Percentiles rank a stretch among this genome's conserved stretches.
Evolutionary conservation across 108 stramenopile species (phyloP).

Genomic region (Cyclostephanos invisitatus): DNA sequence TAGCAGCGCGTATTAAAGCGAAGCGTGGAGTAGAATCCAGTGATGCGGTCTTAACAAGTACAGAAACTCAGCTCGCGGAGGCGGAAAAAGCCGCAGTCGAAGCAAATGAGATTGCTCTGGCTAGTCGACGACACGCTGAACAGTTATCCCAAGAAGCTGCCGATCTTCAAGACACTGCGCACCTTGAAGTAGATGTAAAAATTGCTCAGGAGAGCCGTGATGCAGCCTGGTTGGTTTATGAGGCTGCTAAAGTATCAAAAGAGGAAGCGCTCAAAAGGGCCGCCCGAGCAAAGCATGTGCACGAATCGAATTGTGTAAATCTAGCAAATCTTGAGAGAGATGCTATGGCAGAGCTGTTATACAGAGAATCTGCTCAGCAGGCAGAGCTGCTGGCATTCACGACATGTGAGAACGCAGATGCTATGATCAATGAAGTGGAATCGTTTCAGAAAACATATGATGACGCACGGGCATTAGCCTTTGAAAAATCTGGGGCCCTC

Average conservation of each 20-base stretch:
- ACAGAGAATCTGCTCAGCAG: slow-evolving; percentile 42
- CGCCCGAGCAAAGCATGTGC: slow-evolving; percentile 52
- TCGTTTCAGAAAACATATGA: slow-evolving; percentile 36
- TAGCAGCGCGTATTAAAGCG: slow-evolving; percentile 62
- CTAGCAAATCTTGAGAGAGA: slow-evolving; percentile 56
- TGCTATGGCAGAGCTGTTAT: slow-evolving; percentile 48
- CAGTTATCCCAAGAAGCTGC: slow-evolving; percentile 44
- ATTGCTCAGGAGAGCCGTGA: slow-evolving; percentile 44
- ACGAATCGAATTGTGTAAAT: slow-evolving; percentile 53
- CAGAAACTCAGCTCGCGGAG: slow-evolving; percentile 68
- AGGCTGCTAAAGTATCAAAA: slow-evolving; percentile 53
- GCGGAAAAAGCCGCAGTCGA: slow-evolving; percentile 68
- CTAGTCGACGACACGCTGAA: slow-evolving; percentile 58
- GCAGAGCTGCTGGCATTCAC: slow-evolving; percentile 59
- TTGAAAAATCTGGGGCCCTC: slow-evolving; percentile 53
- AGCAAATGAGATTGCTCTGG: slow-evolving; percentile 53
- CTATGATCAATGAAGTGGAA: slow-evolving; percentile 45
- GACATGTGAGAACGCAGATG: slow-evolving; percentile 60
- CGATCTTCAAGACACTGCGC: slow-evolving; percentile 35
- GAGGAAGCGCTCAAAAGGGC: slow-evolving; percentile 50
- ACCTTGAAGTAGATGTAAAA: slow-evolving; percentile 31
- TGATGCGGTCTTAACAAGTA: slow-evolving; percentile 53
- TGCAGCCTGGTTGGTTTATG: slow-evolving; percentile 45
- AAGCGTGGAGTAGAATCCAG: slow-evolving; percentile 56
- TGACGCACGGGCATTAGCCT: slow-evolving; percentile 38